A percentile compares a stretch with the other conserved stretches of the same genome.
phyloP scores from a whole-genome alignment of 1,139 yeast species.

The Candida pseudoviswanathii region DNA sequence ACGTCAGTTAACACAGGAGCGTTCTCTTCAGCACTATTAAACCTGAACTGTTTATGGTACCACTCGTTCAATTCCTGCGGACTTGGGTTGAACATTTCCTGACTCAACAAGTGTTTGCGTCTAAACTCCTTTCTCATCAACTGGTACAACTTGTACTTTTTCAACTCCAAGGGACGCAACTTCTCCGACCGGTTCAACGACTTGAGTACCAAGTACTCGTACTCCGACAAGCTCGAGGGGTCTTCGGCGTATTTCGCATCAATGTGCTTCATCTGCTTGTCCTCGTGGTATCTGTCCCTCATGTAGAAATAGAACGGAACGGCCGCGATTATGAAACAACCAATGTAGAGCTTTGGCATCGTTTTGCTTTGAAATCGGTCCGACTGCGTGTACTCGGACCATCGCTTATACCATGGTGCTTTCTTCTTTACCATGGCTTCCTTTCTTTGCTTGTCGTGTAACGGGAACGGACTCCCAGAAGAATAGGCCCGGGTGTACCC shows the following conservation, averaged over 20 bases:
- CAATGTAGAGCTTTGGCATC: slow-evolving; percentile 54
- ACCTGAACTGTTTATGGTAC: slow-evolving; percentile 45
- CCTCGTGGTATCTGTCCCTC: slow-evolving; percentile 67
- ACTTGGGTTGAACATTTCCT: slow-evolving; percentile 52
- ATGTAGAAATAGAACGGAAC: slow-evolving; percentile 66
- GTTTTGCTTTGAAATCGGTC: slow-evolving; percentile 37
- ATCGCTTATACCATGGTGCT: slow-evolving; percentile 40
- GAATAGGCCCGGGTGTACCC: slow-evolving; percentile 8
- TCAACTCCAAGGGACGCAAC: slow-evolving; percentile 57
- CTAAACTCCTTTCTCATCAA: slow-evolving; percentile 56
- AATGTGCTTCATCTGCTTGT: slow-evolving; percentile 56
- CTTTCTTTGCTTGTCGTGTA: slow-evolving; percentile 27
- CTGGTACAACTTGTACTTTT: slow-evolving; percentile 54
- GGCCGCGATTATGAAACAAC: slow-evolving; percentile 56
- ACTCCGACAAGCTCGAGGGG: slow-evolving; percentile 52
- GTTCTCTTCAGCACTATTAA: slow-evolving; percentile 15
- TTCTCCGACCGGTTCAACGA: slow-evolving; percentile 47
- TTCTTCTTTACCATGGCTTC: slow-evolving; percentile 23
- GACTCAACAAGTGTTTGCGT: slow-evolving; percentile 46
- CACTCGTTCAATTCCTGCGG: slow-evolving; percentile 50
- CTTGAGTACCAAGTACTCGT: slow-evolving; percentile 62
- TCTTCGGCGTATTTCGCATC: slow-evolving; percentile 43
- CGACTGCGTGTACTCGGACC: slow-evolving; percentile 41
- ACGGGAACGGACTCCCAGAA: slow-evolving; percentile 35
- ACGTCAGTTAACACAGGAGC: slow-evolving; percentile 32